Evolutionary conservation across 2,329 filamentous ascomycete species (phyloP).

Genomic region (Beauveria scarabaeidicola): DNA sequence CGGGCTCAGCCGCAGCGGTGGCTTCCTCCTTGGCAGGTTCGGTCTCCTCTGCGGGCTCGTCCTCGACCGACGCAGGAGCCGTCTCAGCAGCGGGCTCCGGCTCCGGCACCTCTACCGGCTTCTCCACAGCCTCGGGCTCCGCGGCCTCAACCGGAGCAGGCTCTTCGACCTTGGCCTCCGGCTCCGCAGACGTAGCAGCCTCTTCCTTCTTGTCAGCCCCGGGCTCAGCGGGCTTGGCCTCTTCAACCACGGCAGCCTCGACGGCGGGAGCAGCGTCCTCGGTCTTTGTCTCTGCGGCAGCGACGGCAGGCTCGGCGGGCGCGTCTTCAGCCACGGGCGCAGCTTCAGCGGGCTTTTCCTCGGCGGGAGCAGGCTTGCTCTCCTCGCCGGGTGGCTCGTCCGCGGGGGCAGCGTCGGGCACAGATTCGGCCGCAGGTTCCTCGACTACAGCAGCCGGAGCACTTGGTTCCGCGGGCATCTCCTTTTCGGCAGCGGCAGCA

Average conservation of each 20-base stretch:
- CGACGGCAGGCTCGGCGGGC: too few species aligned
- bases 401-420: background rate
- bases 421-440: background rate
- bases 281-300: background rate
- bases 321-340: background rate
- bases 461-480: conserved; percentile 1
- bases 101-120: background rate
- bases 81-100: background rate
- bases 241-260: background rate
- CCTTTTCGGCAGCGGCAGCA: background rate
- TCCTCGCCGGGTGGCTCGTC: conserved; percentile 6
- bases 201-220: conserved; percentile 12
- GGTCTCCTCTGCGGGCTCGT: conserved; percentile 14
- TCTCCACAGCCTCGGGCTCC: background rate
- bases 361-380: background rate
- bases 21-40: conserved; percentile 4
- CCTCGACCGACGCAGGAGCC: background rate
- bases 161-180: background rate
- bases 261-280: background rate
- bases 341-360: background rate
- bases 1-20: conserved; percentile 5
- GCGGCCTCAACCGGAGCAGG: background rate
- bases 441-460: background rate
- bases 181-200: background rate
- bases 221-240: background rate